phyloP scores from a whole-genome alignment of 1,284 basidiomycete genomes.

The Sporisorium exsertum region DNA sequence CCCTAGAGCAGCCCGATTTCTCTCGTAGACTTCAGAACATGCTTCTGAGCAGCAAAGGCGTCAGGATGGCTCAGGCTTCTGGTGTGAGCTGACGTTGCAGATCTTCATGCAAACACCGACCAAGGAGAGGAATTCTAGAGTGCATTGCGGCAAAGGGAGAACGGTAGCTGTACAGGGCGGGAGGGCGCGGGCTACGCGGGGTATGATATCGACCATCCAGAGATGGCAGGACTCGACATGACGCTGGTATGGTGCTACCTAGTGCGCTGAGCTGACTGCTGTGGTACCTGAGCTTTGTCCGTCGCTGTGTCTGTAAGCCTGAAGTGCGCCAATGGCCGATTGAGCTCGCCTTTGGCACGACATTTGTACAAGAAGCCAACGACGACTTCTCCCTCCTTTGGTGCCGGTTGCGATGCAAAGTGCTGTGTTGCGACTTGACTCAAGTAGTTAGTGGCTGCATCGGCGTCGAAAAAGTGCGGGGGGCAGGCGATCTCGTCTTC shows the following conservation, averaged over 20 bases:
- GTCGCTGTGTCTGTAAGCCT: slow-evolving; percentile 33
- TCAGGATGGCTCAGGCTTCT: neutral
- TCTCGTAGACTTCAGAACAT: neutral
- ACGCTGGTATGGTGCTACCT: slow-evolving; percentile 6
- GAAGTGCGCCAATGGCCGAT: slow-evolving; percentile 44
- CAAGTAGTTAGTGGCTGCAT: slow-evolving; percentile 56
- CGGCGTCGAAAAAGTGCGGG: slow-evolving; percentile 57
- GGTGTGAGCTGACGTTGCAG: neutral
- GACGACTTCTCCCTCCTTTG: slow-evolving; percentile 64
- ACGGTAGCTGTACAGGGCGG: neutral
- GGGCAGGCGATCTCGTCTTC: slow-evolving; percentile 54
- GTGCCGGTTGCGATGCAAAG: slow-evolving; percentile 56
- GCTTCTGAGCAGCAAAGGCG: neutral
- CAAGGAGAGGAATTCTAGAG: neutral
- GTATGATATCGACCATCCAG: slow-evolving; percentile 9
- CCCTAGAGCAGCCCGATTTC: neutral
- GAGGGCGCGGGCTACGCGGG: too few relatives aligned
- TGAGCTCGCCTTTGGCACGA: slow-evolving; percentile 56
- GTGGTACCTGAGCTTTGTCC: slow-evolving; percentile 16
- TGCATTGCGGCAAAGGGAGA: neutral
- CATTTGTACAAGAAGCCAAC: slow-evolving; percentile 64
- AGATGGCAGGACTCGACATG: neutral
- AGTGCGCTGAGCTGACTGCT: slow-evolving; percentile 17
- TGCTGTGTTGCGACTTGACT: slow-evolving; percentile 55
- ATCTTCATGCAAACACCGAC: neutral